Evolutionary conservation across 1,284 basidiomycete genomes (phyloP), one percentile per base, ranked within the genome.

Genomic region (Xerocomus amazonicus): DNA sequence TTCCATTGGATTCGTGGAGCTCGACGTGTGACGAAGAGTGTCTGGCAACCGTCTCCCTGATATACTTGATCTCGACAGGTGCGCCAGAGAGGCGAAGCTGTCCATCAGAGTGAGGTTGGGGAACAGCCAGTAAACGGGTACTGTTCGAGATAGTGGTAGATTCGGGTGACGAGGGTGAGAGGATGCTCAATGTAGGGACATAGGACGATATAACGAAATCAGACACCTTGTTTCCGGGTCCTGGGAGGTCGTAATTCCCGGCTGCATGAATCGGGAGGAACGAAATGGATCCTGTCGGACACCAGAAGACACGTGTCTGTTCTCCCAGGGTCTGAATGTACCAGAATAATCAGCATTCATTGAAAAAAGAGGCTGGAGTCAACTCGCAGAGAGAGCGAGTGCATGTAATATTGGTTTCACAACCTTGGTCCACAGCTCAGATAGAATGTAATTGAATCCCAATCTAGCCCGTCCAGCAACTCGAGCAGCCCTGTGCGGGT

Each of bases 141-240:
- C 35, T 9, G 13, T 34, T 28, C 6, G 34, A n/a, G 4, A 14
- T 14, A 16, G 29, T 9, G 28, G 9, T 43, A 16, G 2, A 9
- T 17, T 34, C 23, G 9, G 6, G 23, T 9, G 16, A 23, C 2
- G 19, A 38, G 8, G 37, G 6, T 4, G 19, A 9, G 31, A 44
- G 35, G 38, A 16, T 4, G 31, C 45, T 29, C 34, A 43, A 7
- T 4, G 41, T 39, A 4, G 50, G 45, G 9, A 27, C 27, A 34
- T 47, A 46, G 3, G 43, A 50, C 7, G 49, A 50, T n/a, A 38
- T 42, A 16, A 38, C 9, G 10, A 42, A 51, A 13, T 51, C 45
- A 9, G 45, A 47, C 3, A 12, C 28, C 17, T 51, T 46, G 17
- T 31, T 35, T 16, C 49, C 49, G 16, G 8, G 17, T 4, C 31